Base-by-base conservation (phyloP, 78 protist genomes). In the Isochrysis galbana region DNA sequence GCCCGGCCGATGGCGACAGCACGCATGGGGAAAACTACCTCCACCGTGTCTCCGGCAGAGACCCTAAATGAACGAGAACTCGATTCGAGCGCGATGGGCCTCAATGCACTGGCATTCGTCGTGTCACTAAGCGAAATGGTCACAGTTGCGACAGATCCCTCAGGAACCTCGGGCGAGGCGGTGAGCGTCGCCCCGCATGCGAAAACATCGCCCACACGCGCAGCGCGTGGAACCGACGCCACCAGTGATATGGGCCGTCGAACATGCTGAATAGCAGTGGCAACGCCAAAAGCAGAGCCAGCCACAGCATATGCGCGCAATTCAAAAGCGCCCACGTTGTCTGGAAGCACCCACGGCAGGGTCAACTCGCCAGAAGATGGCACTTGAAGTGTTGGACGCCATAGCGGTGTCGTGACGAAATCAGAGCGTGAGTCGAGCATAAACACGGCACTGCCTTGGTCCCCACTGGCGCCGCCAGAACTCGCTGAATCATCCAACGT, bases 231-330 rank as follows among this genome's bases (percentile, higher is more conserved):
- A 26, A 34, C 70, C 34, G 70, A 46, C 10, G 89, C 45, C 70
- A 1, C 2, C 45, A 84, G 89, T 32, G 89, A 21, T 29, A 84
- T 29, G 21, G 47, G 70, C 45, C 25, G 7, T 19, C 61, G 61
- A 10, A 44, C 89, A 19, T 34, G 45, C 45, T 34, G 70, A 5
- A 5, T 0, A 14, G 44, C 45, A 41, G 10, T 22, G n/a, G 45
- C 67, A 29, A 0, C 4, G n/a, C 89, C 89, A 22, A n/a, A n/a
- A 32, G 7, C 29, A 29, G 39, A 36, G 70, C n/a, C 70, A 2
- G 47, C 0, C 48, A 44, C 88, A 26, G 88, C 88, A 69, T 84
- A 47, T 44, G 89, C 89, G 45, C 89, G 89, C 29, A 84, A 1
- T 69, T 26, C 70, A 5, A 4, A 84, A 21, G 89, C 11, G 41